Base-by-base conservation (phyloP, 495 filamentous ascomycete species). In the Aspergillus sclerotioniger region DNA sequence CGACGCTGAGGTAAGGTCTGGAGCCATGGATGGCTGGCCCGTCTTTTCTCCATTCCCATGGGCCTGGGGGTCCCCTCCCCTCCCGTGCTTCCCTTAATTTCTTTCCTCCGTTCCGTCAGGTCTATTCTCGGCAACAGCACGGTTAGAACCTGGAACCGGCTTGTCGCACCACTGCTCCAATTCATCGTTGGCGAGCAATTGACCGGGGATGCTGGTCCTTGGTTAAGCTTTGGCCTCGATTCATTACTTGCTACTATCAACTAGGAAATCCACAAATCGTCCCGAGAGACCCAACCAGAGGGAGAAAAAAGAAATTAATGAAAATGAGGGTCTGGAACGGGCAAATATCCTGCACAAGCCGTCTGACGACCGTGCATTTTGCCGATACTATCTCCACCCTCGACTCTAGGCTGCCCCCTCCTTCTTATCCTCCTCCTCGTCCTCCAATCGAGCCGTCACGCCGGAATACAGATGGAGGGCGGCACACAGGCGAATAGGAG, bases 1-100 rank as follows among this genome's bases (percentile, higher is more conserved):
- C 54, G 54, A 19, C 29, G 54, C 54, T 37, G 44, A 50, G 54
- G 54, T 56, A 54, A 54, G 35, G 19, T 39, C 17, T 53, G 29
- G 21, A 53, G 51, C 33, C 37, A 19, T 41, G 52, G 52, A 16
- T 43, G 48, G 32, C 48, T 43, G 48, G 32, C 48, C 33, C 28
- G 9, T 19, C 29, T 7, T 15, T 41, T 28, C 21, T 51, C 48
- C 28, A n/a, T 12, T 51, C 17, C 48, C n/a, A 8, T 35, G 33
- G 33, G 8, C 33, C 33, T 35, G 37, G 37, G 37, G 12, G n/a
- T n/a, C n/a, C n/a, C n/a, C n/a, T n/a, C n/a, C 37, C 37, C n/a
- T n/a, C 37, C 37, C 33, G 37, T 41, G 15, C 37, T 6, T 41
- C 37, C 37, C 37, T 41, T 41, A 41, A 41, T 41, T 41, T 41